These are phyloP conservation scores for Heliamphora pulchella DNA, from an alignment of 179 eudicot genomes.

Conservation along the genomic window DNA sequence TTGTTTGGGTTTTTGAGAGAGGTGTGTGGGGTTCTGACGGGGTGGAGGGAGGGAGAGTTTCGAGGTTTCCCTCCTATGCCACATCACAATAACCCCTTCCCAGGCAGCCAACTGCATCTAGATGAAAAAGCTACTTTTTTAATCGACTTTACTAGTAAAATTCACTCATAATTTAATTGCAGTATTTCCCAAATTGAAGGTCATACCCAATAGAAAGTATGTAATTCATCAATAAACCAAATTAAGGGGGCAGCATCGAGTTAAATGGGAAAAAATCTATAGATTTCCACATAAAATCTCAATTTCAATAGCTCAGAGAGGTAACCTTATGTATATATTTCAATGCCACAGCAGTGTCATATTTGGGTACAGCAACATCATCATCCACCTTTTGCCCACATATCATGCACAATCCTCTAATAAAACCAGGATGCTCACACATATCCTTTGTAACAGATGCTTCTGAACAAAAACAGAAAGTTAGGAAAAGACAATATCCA, in stretches of 20 bases:
- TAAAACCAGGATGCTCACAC: conserved; percentile 17
- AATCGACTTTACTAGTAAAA: not conserved
- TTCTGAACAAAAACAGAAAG: conserved; percentile 16
- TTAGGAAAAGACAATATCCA: not conserved
- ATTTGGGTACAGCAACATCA: not conserved
- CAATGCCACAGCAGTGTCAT: conserved; percentile 19
- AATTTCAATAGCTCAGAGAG: not conserved
- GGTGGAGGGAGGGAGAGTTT: too few relatives aligned
- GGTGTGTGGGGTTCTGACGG: too few relatives aligned
- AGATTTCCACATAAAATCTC: too few relatives aligned
- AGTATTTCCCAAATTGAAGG: not conserved
- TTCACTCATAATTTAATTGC: not conserved
- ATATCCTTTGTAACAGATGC: conserved; percentile 12
- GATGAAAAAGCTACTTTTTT: too few relatives aligned
- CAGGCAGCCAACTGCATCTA: too few relatives aligned
- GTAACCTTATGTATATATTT: conserved; percentile 20
- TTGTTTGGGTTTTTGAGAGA: too few relatives aligned
- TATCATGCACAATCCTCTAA: conserved; percentile 14
- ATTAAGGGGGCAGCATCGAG: not conserved
- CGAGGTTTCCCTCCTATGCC: too few relatives aligned
- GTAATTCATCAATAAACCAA: not conserved
- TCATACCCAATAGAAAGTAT: not conserved
- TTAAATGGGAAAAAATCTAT: not conserved
- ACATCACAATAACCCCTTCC: too few relatives aligned
- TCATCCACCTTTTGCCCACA: conserved; percentile 24